phyloP scores from a whole-genome alignment of 495 filamentous ascomycete genomes.

The Talaromyces trachyspermus region DNA sequence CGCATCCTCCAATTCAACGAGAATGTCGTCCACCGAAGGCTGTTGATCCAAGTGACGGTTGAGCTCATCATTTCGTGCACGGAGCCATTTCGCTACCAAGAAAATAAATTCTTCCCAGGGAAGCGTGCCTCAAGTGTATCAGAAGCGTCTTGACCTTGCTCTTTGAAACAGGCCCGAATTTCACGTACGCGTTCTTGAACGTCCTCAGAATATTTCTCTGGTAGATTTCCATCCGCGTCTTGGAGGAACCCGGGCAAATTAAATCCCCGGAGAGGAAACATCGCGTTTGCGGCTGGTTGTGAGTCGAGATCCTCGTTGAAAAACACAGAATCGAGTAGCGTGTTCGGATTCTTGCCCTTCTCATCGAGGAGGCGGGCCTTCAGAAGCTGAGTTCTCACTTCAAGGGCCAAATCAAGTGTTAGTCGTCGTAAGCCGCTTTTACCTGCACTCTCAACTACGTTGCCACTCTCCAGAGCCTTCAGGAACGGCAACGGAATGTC shows the following conservation, averaged over 20 bases:
- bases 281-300: slow-evolving; percentile 10
- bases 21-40: slow-evolving; percentile 17
- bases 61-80: slow-evolving; percentile 28
- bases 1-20: slow-evolving; percentile 10
- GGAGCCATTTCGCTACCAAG: slow-evolving; percentile 26
- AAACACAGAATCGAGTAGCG: slow-evolving; percentile 22
- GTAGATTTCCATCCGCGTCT: slow-evolving; percentile 27
- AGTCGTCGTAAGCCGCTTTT: slow-evolving; percentile 20
- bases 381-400: slow-evolving; percentile 33
- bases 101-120: slow-evolving; percentile 27
- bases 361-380: slow-evolving; percentile 24
- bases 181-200: slow-evolving; percentile 29
- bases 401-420: slow-evolving; percentile 32
- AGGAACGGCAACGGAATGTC: slow-evolving; percentile 28
- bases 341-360: slow-evolving; percentile 18
- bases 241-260: slow-evolving; percentile 18
- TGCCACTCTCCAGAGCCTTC: slow-evolving; percentile 11
- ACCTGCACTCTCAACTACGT: slow-evolving; percentile 10
- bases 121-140: slow-evolving; percentile 19
- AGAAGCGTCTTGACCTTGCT: slow-evolving; percentile 18
- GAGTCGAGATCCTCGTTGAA: slow-evolving; percentile 16
- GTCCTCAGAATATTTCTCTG: slow-evolving; percentile 18
- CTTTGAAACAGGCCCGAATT: slow-evolving; percentile 17
- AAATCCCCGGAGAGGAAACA: slow-evolving; percentile 27
- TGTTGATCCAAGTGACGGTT: slow-evolving; percentile 13